These are phyloP conservation scores for Davidsoniella eucalypti DNA, from an alignment of 2,329 filamentous ascomycete genomes.

Conservation along the genomic window DNA sequence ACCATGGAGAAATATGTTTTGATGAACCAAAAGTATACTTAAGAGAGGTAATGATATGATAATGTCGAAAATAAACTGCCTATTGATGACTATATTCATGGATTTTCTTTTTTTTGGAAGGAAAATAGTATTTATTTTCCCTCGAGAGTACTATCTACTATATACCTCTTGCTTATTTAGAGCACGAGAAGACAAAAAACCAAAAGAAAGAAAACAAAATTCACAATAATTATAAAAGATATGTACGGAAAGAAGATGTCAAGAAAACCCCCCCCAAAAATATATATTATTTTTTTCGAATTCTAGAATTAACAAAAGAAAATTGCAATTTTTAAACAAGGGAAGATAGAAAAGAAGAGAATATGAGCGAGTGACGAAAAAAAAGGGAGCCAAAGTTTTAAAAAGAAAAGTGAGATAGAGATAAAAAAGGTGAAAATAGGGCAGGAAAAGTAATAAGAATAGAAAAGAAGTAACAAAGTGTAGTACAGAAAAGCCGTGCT, in stretches of 20 bases:
- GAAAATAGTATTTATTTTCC: not conserved
- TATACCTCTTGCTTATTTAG: not conserved
- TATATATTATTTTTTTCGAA: not conserved
- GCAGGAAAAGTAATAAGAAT: not conserved
- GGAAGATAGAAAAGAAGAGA: not conserved
- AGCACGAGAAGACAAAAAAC: not conserved
- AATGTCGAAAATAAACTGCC: too few relatives aligned
- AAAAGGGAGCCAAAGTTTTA: not conserved
- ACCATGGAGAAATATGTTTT: not conserved
- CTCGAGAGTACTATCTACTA: constrained; percentile 1
- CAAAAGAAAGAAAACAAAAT: not conserved
- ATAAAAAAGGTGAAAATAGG: constrained; percentile 7
- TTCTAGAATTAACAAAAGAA: too few relatives aligned
- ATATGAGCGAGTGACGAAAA: not conserved
- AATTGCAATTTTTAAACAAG: not conserved
- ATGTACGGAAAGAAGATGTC: not conserved
- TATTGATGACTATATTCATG: too few relatives aligned
- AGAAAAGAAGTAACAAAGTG: not conserved
- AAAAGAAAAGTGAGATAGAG: not conserved
- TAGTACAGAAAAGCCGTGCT: too few relatives aligned
- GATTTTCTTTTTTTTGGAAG: not conserved
- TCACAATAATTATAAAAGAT: not conserved
- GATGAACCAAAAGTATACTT: too few relatives aligned
- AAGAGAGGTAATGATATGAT: too few relatives aligned
- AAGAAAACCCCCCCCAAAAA: too few relatives aligned